Percentiles rank a stretch among this genome's conserved stretches.
These are phyloP conservation scores for Tilletia setariae DNA, from an alignment of 1,284 basidiomycete genomes.

Conservation along the genomic window DNA sequence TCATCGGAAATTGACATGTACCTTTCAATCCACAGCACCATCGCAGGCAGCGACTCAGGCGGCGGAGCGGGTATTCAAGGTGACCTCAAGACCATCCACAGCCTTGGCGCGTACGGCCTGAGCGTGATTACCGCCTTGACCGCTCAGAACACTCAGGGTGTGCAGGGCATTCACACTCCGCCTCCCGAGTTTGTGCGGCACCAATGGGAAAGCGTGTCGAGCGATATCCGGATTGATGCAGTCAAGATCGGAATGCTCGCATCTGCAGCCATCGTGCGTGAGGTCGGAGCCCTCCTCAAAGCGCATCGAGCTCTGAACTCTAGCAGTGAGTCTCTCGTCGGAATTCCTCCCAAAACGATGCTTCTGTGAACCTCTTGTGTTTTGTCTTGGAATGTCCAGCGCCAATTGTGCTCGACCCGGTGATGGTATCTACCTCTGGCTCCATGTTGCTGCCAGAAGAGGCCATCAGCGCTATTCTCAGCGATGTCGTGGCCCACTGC, in stretches of 20 bases:
- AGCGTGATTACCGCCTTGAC: constrained; percentile 83
- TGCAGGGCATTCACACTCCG: constrained; percentile 61
- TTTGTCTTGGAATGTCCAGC: neutral
- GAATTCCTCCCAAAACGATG: neutral
- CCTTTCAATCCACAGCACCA: constrained; percentile 63
- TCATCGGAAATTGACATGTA: neutral
- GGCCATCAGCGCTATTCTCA: constrained; percentile 65
- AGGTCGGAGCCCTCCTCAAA: constrained; percentile 53
- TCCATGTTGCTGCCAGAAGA: constrained; percentile 71
- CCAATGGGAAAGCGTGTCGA: constrained; percentile 71
- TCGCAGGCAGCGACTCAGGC: constrained; percentile 80
- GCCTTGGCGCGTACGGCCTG: constrained; percentile 77
- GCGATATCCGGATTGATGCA: constrained; percentile 70
- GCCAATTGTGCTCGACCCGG: constrained; percentile 61
- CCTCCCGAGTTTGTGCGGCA: constrained; percentile 45
- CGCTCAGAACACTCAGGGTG: constrained; percentile 85
- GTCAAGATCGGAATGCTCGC: constrained; percentile 91
- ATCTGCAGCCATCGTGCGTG: constrained; percentile 54
- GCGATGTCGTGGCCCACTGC: constrained; percentile 69
- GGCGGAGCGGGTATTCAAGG: constrained; percentile 83
- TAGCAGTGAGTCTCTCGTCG: neutral
- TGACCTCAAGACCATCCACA: constrained; percentile 74
- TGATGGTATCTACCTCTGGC: constrained; percentile 88
- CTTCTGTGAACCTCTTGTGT: neutral
- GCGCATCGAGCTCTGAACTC: constrained; percentile 18